Conservation (phyloP, 805 yeast genomes). For the Wickerhamiella brachini region DNA sequence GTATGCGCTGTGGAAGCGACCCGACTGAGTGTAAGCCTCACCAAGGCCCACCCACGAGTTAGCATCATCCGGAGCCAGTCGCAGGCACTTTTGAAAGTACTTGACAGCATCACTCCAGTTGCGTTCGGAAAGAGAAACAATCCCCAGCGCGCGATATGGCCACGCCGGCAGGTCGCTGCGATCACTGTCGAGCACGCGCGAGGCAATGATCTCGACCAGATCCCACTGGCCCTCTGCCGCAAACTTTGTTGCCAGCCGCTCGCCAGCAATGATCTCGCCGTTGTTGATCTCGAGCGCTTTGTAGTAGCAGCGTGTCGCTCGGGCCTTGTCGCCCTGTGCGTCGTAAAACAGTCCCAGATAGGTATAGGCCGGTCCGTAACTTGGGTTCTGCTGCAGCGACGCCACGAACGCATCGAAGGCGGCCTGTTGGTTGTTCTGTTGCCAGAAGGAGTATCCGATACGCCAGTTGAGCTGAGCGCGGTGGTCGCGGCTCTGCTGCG, state of each 20-base stretch:
- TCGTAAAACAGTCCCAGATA: constrained; percentile 65
- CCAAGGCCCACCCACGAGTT: constrained; percentile 94
- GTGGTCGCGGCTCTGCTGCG: constrained; percentile 37
- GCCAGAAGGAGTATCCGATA: constrained; percentile 49
- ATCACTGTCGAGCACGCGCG: constrained; percentile 51
- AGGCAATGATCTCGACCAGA: constrained; percentile 60
- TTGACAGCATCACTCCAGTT: constrained; percentile 71
- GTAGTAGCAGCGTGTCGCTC: constrained; percentile 77
- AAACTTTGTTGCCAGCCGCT: constrained; percentile 55
- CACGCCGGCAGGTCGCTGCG: constrained; percentile 32
- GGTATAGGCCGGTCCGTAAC: constrained; percentile 68
- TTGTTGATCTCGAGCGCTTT: constrained; percentile 82
- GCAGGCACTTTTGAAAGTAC: constrained; percentile 74
- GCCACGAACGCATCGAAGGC: constrained; percentile 44
- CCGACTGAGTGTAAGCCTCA: constrained; percentile 80
- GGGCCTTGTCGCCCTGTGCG: constrained; percentile 41
- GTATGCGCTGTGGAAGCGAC: constrained; percentile 72
- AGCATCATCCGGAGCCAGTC: constrained; percentile 50
- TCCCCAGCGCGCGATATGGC: constrained; percentile 85
- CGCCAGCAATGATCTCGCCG: constrained; percentile 62
- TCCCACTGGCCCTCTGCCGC: constrained; percentile 67
- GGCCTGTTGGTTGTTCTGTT: constrained; percentile 21
- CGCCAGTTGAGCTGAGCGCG: constrained; percentile 59
- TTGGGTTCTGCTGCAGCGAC: constrained; percentile 49
- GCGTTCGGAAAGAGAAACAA: constrained; percentile 55